Conservation (phyloP, 2,329 filamentous ascomycete species). For the Venturia nashicola region DNA sequence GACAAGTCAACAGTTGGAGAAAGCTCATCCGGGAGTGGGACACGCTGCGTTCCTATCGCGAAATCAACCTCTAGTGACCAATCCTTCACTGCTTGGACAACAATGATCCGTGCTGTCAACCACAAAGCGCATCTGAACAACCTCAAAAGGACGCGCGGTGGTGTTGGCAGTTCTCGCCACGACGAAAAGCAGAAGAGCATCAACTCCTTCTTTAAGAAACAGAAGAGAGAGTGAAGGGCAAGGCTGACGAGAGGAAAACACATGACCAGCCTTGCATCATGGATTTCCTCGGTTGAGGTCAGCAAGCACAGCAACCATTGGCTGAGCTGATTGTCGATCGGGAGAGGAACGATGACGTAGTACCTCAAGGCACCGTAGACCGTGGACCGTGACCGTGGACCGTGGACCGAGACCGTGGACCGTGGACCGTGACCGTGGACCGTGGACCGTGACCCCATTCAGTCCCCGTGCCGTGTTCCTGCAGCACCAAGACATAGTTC, state of each 20-base stretch:
- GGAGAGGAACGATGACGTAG: too few relatives aligned
- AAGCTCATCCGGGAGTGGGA: not conserved
- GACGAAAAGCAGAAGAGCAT: slow-evolving; percentile 67
- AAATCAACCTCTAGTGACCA: not conserved
- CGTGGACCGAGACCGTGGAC: too few relatives aligned
- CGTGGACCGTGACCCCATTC: too few relatives aligned
- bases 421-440: too few relatives aligned
- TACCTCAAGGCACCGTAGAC: too few relatives aligned
- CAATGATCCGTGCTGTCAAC: slow-evolving; percentile 52
- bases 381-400: too few relatives aligned
- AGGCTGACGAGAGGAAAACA: too few relatives aligned
- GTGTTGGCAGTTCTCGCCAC: slow-evolving; percentile 65
- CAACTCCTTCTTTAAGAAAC: slow-evolving; percentile 53
- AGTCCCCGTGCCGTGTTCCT: too few relatives aligned
- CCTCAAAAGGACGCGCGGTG: slow-evolving; percentile 71
- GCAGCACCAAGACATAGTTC: not conserved
- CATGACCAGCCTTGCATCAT: too few relatives aligned
- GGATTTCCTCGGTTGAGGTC: too few relatives aligned
- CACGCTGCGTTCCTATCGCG: not conserved
- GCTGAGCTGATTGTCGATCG: too few relatives aligned
- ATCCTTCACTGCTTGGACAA: slow-evolving; percentile 26
- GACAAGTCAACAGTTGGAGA: not conserved
- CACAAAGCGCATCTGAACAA: slow-evolving; percentile 57
- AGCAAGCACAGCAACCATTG: too few relatives aligned
- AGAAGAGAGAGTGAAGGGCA: not conserved